A percentile compares a stretch with the other conserved stretches of the same genome.
These are phyloP conservation scores for Lasiosphaeriaceae sp. DNA, from an alignment of 495 filamentous ascomycete genomes.

Conservation along the genomic window DNA sequence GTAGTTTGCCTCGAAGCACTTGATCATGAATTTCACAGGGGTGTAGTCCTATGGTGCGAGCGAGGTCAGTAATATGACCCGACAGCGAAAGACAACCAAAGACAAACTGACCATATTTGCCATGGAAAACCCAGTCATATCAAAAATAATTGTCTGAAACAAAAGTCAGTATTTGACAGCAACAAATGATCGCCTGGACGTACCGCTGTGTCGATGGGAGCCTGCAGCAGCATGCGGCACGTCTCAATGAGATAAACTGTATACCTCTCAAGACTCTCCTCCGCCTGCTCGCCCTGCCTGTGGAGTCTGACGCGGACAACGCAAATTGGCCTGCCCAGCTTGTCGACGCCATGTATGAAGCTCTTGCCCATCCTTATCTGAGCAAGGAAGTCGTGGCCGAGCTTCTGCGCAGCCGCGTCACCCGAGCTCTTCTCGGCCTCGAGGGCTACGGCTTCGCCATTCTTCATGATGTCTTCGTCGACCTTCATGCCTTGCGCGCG, in stretches of 20 bases:
- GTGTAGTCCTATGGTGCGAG: slow-evolving; percentile 67
- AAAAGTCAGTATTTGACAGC: slow-evolving; percentile 17
- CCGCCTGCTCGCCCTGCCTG: slow-evolving; percentile 73
- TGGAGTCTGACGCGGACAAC: slow-evolving; percentile 80
- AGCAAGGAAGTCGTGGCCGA: slow-evolving; percentile 73
- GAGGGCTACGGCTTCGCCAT: slow-evolving; percentile 67
- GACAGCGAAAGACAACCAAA: not conserved
- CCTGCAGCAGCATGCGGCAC: slow-evolving; percentile 72
- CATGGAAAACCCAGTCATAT: slow-evolving; percentile 89
- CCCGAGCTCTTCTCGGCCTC: slow-evolving; percentile 51
- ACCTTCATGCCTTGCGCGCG: slow-evolving; percentile 75
- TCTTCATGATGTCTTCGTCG: slow-evolving; percentile 77
- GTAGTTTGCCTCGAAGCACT: slow-evolving; percentile 98
- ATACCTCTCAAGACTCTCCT: slow-evolving; percentile 74
- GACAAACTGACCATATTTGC: slow-evolving; percentile 77
- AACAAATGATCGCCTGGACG: slow-evolving; percentile 31
- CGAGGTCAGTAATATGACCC: slow-evolving; percentile 13
- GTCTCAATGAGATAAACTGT: slow-evolving; percentile 96
- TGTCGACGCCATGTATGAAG: slow-evolving; percentile 85
- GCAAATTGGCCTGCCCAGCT: slow-evolving; percentile 81
- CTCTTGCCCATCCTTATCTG: slow-evolving; percentile 94
- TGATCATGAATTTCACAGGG: slow-evolving; percentile 98
- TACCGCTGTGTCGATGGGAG: slow-evolving; percentile 88
- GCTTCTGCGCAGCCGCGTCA: slow-evolving; percentile 57
- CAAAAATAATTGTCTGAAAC: slow-evolving; percentile 75